Evolutionary conservation across 2,329 filamentous ascomycete genomes (phyloP).

Genomic region (Hypoxylon sp.): DNA sequence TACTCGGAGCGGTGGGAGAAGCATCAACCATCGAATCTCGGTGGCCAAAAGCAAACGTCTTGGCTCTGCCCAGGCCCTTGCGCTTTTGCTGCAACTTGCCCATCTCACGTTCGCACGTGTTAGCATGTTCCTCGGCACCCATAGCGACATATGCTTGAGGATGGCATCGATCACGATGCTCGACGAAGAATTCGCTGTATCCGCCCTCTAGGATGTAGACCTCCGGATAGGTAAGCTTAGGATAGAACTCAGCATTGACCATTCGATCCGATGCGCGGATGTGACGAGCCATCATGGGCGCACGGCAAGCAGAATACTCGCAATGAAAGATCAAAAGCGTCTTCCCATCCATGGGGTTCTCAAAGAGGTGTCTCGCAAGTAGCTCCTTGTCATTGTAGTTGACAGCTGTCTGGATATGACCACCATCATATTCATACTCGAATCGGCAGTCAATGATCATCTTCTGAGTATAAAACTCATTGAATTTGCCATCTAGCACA

Average conservation of each 20-base stretch:
- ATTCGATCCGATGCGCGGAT: conserved; percentile 90
- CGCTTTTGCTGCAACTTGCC: conserved; percentile 89
- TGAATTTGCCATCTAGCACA: conserved; percentile 89
- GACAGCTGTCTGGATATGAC: conserved; percentile 92
- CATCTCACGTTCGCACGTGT: conserved; percentile 94
- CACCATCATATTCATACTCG: conserved; percentile 98
- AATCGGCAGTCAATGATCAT: conserved; percentile 97
- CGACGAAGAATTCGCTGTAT: conserved; percentile 91
- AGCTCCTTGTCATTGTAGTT: conserved; percentile 98
- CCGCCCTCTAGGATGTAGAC: conserved; percentile 97
- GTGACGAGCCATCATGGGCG: conserved; percentile 95
- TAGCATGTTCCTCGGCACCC: conserved; percentile 91
- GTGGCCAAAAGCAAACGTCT: conserved; percentile 96
- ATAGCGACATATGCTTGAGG: conserved; percentile 98
- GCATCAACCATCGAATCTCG: conserved; percentile 69
- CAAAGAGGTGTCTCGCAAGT: conserved; percentile 84
- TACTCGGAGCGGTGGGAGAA: conserved; percentile 70
- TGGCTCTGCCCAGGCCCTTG: conserved; percentile 86
- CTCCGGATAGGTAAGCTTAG: conserved; percentile 92
- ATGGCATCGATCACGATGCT: conserved; percentile 85
- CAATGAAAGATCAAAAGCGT: conserved; percentile 95
- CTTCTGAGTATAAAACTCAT: conserved; percentile 81
- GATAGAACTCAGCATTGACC: conserved; percentile 88
- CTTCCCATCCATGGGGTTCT: conserved; percentile 74
- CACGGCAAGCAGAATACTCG: conserved; percentile 97